Conservation (phyloP, 2,329 filamentous ascomycete genomes). For the Coleophoma crateriformis region DNA sequence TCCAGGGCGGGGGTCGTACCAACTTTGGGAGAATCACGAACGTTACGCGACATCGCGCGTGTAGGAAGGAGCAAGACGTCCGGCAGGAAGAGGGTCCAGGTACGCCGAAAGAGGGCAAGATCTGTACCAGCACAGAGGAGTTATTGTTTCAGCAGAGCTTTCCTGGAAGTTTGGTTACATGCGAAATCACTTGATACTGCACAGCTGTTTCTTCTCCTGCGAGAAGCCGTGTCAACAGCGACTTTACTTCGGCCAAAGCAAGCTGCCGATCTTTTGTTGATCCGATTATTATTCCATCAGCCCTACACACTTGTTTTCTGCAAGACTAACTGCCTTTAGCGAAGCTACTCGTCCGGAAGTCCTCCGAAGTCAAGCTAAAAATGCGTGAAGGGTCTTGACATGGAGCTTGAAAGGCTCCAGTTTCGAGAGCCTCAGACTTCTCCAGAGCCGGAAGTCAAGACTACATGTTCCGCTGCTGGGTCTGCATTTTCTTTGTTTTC, state of each 20-base stretch:
- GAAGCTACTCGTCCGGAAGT: constrained; percentile 1
- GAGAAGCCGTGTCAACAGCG: background rate
- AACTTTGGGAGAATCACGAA: constrained; percentile 9
- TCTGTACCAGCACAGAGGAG: too few relatives aligned
- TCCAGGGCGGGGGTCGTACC: background rate
- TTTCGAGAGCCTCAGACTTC: too few relatives aligned
- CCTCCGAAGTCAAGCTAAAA: constrained; percentile 3
- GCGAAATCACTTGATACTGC: too few relatives aligned
- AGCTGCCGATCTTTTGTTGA: constrained; percentile 7
- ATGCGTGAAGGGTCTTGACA: background rate
- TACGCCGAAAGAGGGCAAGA: too few relatives aligned
- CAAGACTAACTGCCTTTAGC: constrained; percentile 2
- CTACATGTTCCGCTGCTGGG: constrained; percentile 1
- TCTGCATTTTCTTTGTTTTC: too few relatives aligned
- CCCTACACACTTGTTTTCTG: constrained; percentile 7
- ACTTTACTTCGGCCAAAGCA: constrained; percentile 4
- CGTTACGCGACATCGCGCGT: constrained; percentile 12
- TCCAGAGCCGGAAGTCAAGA: background rate
- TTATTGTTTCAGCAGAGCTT: too few relatives aligned
- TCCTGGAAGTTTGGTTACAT: too few relatives aligned
- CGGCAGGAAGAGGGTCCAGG: too few relatives aligned
- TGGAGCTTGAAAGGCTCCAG: too few relatives aligned
- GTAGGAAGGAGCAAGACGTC: too few relatives aligned
- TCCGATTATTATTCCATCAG: constrained; percentile 11
- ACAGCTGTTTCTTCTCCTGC: too few relatives aligned